Evolutionary conservation across 2,329 filamentous ascomycete species (phyloP).

Genomic region (Colletotrichum melonis): DNA sequence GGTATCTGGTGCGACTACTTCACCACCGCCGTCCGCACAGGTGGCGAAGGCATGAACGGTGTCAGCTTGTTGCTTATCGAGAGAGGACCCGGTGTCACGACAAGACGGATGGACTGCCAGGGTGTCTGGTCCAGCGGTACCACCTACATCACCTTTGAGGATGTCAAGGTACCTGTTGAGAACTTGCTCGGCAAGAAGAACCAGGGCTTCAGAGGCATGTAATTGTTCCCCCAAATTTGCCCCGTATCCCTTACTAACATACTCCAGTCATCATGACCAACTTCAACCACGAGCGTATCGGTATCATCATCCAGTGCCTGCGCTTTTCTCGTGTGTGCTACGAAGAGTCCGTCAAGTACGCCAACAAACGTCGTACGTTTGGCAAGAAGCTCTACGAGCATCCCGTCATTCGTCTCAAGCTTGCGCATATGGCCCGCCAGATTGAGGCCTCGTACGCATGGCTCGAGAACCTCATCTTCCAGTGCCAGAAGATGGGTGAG

Average conservation of each 20-base stretch:
- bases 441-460: constrained; percentile 98
- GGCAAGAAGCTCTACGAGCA: constrained; percentile 97
- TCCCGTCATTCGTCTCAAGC: constrained; percentile 96
- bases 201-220: constrained; percentile 87
- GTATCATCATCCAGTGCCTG: constrained; percentile 97
- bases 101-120: constrained; percentile 97
- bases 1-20: constrained; percentile 98
- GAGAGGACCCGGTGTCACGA: constrained; percentile 88
- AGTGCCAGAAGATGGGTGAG: constrained; percentile 92
- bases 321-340: constrained; percentile 97
- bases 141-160: constrained; percentile 97
- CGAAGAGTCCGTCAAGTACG: constrained; percentile 96
- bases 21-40: constrained; percentile 94
- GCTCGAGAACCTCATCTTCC: constrained; percentile 95
- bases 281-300: constrained; percentile 99
- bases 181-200: constrained; percentile 98
- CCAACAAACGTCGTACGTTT: constrained; percentile 96
- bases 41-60: constrained; percentile 90
- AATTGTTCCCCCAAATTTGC: background rate
- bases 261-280: constrained; percentile 93
- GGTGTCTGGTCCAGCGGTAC: constrained; percentile 96
- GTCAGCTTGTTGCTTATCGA: constrained; percentile 93
- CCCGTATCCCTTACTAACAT: constrained; percentile 28
- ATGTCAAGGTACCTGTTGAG: constrained; percentile 99
- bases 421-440: constrained; percentile 97